Percentiles rank a stretch among this genome's conserved stretches.
phyloP scores from a whole-genome alignment of 257 asterid genomes.

The Thymus quinquecostatus region DNA sequence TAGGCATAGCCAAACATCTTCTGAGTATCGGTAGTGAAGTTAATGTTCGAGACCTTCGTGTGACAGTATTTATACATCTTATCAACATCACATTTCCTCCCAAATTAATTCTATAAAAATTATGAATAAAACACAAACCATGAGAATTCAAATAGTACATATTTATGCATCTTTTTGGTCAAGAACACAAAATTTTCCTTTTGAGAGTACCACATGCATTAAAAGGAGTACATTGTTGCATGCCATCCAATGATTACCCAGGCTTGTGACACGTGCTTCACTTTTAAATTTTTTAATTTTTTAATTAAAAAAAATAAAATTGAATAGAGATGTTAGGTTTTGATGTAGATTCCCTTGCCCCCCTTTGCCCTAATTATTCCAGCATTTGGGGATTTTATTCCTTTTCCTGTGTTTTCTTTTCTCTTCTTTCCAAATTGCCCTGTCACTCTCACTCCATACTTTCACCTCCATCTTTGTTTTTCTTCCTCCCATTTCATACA shows the following conservation, averaged over 20 bases:
- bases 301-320: too few relatives aligned
- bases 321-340: too few relatives aligned
- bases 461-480: background rate
- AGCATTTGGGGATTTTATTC: conserved; percentile 48
- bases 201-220: conserved; percentile 13
- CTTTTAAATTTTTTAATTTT: conserved; percentile 21
- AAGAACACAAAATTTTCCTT: background rate
- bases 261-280: conserved; percentile 38
- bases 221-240: conserved; percentile 21
- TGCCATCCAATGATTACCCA: conserved; percentile 39
- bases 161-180: background rate
- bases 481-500: conserved; percentile 19
- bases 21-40: too few relatives aligned
- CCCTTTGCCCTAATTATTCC: conserved; percentile 40
- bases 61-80: too few relatives aligned
- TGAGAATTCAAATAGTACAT: background rate
- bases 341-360: conserved; percentile 32
- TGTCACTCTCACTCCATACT: conserved; percentile 39
- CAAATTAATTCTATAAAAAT: too few relatives aligned
- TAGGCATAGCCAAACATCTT: too few relatives aligned
- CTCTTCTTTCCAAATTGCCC: conserved; percentile 28
- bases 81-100: too few relatives aligned
- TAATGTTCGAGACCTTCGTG: too few relatives aligned
- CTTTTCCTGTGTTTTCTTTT: conserved; percentile 23
- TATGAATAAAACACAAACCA: background rate